Evolutionary conservation across 2,329 filamentous ascomycete species (phyloP), one percentile per base, ranked within the genome.

Genomic region (Allantophomopsis cytisporea): DNA sequence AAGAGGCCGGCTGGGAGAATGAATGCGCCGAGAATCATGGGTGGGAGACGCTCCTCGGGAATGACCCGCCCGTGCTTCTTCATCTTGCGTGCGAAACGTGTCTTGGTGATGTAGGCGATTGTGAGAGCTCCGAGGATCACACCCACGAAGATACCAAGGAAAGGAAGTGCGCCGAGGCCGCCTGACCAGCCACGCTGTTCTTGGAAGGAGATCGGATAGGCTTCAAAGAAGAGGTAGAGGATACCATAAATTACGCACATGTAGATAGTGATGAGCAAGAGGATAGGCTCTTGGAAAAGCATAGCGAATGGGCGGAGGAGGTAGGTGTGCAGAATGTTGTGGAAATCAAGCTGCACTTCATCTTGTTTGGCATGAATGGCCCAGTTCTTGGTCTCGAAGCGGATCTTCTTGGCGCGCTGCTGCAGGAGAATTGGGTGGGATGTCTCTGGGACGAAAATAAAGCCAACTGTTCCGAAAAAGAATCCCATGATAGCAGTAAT

Each of bases 1-100:
- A 94, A 71, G 57, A 93, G 77, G 16, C 86, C 86, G 3, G 82
- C 54, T 0, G 85, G 80, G 0, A 82, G 74, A 2, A 83, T 62
- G 1, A 89, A 54, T 0, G 83, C 73, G 0, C 66, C 69, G 0
- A 69, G 57, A 11, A 71, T 48, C 55, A 76, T 69, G 2, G 76
- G 57, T 0, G 74, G 75, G 0, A 77, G 12, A 59, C 65, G 57
- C 21, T 61, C 60, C 47, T 71, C 66, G 0, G 65, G 64, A n/a
- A 60, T 46, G 7, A 55, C 50, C 6, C 47, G 43, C 3, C 53
- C 54, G 2, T 37, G 38, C 15, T 57, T 37, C 15, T 51, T 39
- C 16, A 55, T 39, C 16, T 54, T 53, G 5, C 47, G 50, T 6
- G 40, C 45, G 39, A 54, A 63, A 6, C 54, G 48, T 7, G 54